Percentiles rank a stretch among this genome's conserved stretches.
These are phyloP conservation scores for Coniosporium tulheliwenetii DNA, from an alignment of 2,329 filamentous ascomycete genomes.

Conservation along the genomic window DNA sequence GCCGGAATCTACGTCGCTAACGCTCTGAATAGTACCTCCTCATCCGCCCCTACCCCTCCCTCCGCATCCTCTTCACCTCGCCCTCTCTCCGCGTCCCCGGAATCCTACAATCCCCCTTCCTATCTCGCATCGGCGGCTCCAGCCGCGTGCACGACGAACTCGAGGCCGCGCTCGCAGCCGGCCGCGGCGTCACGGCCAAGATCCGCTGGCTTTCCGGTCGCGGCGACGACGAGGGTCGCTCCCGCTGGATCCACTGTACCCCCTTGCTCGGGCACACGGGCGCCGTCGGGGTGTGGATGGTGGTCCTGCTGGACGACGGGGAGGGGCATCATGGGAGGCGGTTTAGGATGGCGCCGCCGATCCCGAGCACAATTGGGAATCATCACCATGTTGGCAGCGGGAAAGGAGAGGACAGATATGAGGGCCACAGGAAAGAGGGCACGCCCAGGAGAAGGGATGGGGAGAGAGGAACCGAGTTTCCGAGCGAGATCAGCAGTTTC, in stretches of 20 bases:
- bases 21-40: conserved; percentile 31
- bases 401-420: no score
- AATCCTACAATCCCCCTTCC: conserved; percentile 31
- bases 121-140: conserved; percentile 33
- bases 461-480: no score
- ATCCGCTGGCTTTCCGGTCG: conserved; percentile 48
- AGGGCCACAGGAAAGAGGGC: no score
- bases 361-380: conserved; percentile 6
- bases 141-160: conserved; percentile 37
- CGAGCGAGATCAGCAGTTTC: no score
- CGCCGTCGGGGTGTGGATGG: conserved; percentile 63
- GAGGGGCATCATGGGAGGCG: conserved; percentile 12
- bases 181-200: conserved; percentile 58
- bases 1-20: conserved; percentile 3
- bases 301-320: conserved; percentile 56
- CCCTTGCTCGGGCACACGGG: conserved; percentile 52
- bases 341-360: conserved; percentile 19
- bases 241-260: conserved; percentile 64
- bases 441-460: no score
- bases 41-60: conserved; percentile 29
- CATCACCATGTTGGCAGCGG: no score
- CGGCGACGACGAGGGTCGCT: conserved; percentile 39
- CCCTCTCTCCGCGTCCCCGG: conserved; percentile 33
- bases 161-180: conserved; percentile 46
- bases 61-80: conserved; percentile 34